Base-by-base conservation (phyloP, 1,284 basidiomycete genomes). In the Malassezia pachydermatis region DNA sequence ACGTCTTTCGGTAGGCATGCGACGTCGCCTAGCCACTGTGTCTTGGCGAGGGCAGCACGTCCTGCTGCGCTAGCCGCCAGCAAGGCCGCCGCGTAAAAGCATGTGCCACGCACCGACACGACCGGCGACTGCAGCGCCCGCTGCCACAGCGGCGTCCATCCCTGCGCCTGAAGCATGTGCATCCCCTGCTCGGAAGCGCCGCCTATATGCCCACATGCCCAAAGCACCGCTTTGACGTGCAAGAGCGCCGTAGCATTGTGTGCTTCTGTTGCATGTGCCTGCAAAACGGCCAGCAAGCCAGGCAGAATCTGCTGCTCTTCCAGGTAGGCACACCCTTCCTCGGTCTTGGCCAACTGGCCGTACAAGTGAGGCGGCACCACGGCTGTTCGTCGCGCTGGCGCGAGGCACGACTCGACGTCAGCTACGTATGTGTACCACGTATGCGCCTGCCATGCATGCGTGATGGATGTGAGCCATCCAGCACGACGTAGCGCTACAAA, bases 281-380 rank as follows among this genome's bases (percentile, higher is more conserved):
- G n/a, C 17, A 43, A 33, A 8, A 43, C 28, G 23, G 28, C 14
- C 17, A 24, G 19, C 41, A 29, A 43, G 10, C 34, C 41, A 16
- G 41, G 41, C 28, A 43, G 32, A 11, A 43, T 22, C 11, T 23
- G 30, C 23, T 35, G 33, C 32, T 89, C 86, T 45, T 82, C 79
- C 35, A 99, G 75, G 11, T 92, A 81, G 65, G 85, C 83, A 71
- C 89, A 92, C 0, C 94, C 94, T 45, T 90, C 82, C 41, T 84
- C 83, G 1, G 94, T 98, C 72, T 95, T 95, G 36, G 88, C 84
- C 77, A 98, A 85, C 71, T 96, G 89, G 19, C 92, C 90, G 62
- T 96, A 94, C 73, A 99, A 96, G 71, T 99, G 92, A 4, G 85
- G 82, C 1, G 94, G 94, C 1, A 88, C 84, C 19, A 92, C 77